Percentiles rank a stretch among this genome's conserved stretches.
These are phyloP conservation scores for Aspergillus sergii DNA, from an alignment of 2,329 filamentous ascomycete species.

Conservation along the genomic window DNA sequence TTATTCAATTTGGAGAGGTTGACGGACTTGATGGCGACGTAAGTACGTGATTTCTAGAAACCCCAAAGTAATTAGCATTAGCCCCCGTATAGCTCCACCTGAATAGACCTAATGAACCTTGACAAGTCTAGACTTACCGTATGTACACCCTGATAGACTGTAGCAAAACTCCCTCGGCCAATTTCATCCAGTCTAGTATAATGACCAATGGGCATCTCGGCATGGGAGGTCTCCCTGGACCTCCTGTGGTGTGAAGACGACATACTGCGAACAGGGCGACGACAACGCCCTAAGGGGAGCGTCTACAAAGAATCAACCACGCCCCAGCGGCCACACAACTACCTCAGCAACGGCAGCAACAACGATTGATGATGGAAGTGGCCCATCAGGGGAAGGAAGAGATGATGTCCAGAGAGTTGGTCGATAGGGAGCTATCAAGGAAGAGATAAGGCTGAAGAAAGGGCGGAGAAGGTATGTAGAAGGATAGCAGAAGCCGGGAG, in stretches of 20 bases:
- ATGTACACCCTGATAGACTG: slow-evolving; percentile 85
- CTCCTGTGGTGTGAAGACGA: slow-evolving; percentile 46
- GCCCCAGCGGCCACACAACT: slow-evolving; percentile 38
- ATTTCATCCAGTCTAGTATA: slow-evolving; percentile 87
- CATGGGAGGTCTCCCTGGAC: slow-evolving; percentile 36
- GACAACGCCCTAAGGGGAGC: slow-evolving; percentile 20
- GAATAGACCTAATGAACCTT: not conserved
- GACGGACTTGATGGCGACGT: slow-evolving; percentile 96
- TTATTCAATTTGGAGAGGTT: slow-evolving; percentile 87
- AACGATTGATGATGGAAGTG: slow-evolving; percentile 26
- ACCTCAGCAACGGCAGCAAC: slow-evolving; percentile 36
- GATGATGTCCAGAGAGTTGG: slow-evolving; percentile 11
- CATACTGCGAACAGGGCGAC: slow-evolving; percentile 40
- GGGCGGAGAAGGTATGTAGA: slow-evolving; percentile 3
- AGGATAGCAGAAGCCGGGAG: slow-evolving; percentile 8
- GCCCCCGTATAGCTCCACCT: not conserved
- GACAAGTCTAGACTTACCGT: slow-evolving; percentile 60
- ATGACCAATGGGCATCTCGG: slow-evolving; percentile 63
- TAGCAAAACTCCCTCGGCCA: slow-evolving; percentile 95
- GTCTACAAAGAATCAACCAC: slow-evolving; percentile 20
- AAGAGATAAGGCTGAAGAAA: slow-evolving; percentile 11
- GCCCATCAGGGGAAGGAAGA: slow-evolving; percentile 37
- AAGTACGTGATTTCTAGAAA: slow-evolving; percentile 71
- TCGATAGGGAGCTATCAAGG: slow-evolving; percentile 17
- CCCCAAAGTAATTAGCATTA: not conserved